Conservation (phyloP, 208 protist genomes). For the Crithidia sp. region DNA sequence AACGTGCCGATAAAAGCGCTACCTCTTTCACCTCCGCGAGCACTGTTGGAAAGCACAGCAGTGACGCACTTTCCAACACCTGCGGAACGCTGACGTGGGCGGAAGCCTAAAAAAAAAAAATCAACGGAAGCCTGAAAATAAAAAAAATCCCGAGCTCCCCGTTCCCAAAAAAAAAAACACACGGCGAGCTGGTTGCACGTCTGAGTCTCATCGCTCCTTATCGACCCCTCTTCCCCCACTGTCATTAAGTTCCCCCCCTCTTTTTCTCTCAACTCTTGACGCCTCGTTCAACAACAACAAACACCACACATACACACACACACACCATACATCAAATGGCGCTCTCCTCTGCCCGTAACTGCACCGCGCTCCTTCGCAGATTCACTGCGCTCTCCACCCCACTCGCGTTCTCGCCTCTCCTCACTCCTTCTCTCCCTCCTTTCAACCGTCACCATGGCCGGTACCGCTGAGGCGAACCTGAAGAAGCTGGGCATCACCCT, state of each 20-base stretch:
- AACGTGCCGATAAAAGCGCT: too few species aligned
- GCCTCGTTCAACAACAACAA: too few species aligned
- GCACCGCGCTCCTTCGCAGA: conserved; percentile 1
- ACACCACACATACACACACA: too few species aligned
- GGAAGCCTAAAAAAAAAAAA: background rate
- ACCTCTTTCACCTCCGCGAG: too few species aligned
- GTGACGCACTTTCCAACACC: too few species aligned
- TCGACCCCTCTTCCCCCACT: too few species aligned
- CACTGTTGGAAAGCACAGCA: too few species aligned
- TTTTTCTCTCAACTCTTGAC: too few species aligned
- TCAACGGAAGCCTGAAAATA: background rate
- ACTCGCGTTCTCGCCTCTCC: background rate
- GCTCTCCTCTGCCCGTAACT: background rate
- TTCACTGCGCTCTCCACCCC: conserved; percentile 1
- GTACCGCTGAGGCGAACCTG: conserved; percentile 47
- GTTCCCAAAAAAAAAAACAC: background rate
- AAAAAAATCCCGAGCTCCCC: too few species aligned
- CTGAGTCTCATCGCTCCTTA: too few species aligned
- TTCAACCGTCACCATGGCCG: conserved; percentile 31
- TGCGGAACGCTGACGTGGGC: background rate
- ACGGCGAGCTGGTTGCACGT: background rate
- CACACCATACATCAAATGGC: background rate
- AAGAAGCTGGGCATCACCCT: conserved; percentile 69
- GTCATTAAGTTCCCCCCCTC: too few species aligned
- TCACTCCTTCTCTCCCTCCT: background rate